Base-by-base conservation (phyloP, 1,284 basidiomycete genomes). In the Athelia psychrophila region DNA sequence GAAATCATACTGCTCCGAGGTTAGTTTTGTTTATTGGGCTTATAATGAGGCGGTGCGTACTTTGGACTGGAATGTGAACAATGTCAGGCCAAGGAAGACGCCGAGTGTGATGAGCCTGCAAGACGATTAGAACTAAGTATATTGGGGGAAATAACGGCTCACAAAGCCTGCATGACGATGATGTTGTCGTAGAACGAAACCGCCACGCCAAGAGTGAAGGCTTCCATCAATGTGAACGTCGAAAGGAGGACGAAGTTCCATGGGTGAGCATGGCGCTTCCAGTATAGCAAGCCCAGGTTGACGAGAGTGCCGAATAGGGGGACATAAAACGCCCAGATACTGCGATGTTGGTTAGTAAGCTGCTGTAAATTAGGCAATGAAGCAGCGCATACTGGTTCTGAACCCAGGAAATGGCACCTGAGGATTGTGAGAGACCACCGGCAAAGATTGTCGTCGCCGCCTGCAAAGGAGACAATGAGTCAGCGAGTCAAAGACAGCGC, bases 141-240 rank as follows among this genome's bases (percentile, higher is more conserved):
- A 44, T 24, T 38, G 51, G 40, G 23, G 30, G 33, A 47, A 33
- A 42, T 6, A 22, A 5, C 5, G 9, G 72, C 85, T 64, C 64
- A 89, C 83, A 95, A 67, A 2, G 93, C 93, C 64, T 95, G 88
- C 23, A 95, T 70, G n/a, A 96, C 87, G 48, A 94, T 76, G n/a
- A 68, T 63, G 56, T 81, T 83, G 61, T 92, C 81, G 63, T 83
- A 87, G 70, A 88, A 92, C 1, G 91, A 86, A 35, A 90, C 78
- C 32, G 86, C 80, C 10, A 91, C 70, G 32, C 93, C 93, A 50
- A 96, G 74, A 1, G 88, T 86, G 63, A 90, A 85, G 2, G 89
- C 85, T 66, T 94, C 91, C 70, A 91, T 71, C 25, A 86, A 61
- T 6, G 92, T 94, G 69, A 93, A 94, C 0, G 84, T 78, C 22